These are phyloP conservation scores for Hymenoscyphus occultus DNA, from an alignment of 2,329 filamentous ascomycete genomes.

Conservation along the genomic window DNA sequence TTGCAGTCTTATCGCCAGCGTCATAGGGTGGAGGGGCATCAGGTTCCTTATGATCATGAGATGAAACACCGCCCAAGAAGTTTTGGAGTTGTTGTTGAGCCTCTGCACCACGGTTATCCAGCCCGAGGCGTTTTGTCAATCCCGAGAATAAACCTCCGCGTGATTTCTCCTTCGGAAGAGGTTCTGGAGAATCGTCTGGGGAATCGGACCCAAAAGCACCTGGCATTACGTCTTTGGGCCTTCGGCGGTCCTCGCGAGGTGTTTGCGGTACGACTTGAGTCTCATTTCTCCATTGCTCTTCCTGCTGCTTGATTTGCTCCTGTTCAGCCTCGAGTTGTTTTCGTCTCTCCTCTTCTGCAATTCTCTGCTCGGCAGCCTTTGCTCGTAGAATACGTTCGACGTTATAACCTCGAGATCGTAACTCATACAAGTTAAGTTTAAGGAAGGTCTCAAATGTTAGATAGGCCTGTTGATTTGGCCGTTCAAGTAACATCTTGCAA, in stretches of 20 bases:
- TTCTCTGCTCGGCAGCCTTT: conserved; percentile 81
- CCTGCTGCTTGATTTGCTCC: conserved; percentile 61
- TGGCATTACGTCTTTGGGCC: conserved; percentile 58
- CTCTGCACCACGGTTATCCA: conserved; percentile 50
- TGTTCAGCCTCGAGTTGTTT: conserved; percentile 72
- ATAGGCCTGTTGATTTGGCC: conserved; percentile 84
- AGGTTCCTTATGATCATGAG: conserved; percentile 11
- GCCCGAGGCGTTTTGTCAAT: conserved; percentile 65
- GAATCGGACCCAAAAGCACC: conserved; percentile 67
- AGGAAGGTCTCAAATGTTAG: conserved; percentile 90
- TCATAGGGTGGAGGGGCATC: conserved; percentile 32
- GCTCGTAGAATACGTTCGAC: conserved; percentile 89
- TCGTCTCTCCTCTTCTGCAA: conserved; percentile 79
- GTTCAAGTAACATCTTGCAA: conserved; percentile 73
- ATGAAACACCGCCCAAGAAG: conserved; percentile 38
- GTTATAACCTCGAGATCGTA: conserved; percentile 89
- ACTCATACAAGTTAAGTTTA: conserved; percentile 75
- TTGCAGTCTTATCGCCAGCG: conserved; percentile 22
- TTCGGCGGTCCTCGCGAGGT: conserved; percentile 37
- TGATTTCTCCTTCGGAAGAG: conserved; percentile 30
- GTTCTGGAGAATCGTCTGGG: conserved; percentile 48
- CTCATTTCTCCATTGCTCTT: conserved; percentile 43
- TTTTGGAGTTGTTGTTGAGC: conserved; percentile 45
- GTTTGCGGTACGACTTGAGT: conserved; percentile 21
- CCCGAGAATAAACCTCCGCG: conserved; percentile 58